Evolutionary conservation across 192 early-diverging fungal genomes (phyloP), one percentile per base, ranked within the genome.

Genomic region (Geosiphon pyriformis): DNA sequence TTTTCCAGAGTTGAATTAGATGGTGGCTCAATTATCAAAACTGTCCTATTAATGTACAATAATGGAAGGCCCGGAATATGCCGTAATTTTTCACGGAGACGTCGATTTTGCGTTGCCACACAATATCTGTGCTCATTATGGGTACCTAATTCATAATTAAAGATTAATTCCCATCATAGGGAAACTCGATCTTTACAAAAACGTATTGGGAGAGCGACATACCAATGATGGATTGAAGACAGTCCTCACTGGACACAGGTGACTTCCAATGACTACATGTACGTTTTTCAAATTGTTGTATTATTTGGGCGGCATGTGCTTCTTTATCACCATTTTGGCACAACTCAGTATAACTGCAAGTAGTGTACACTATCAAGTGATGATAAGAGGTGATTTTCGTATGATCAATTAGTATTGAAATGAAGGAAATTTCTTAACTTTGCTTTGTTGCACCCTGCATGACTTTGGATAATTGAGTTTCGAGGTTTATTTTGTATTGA

Each of bases 51-150:
- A 61, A 94, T 84, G 70, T 93, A 88, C 4, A 98, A 47, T n/a
- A 98, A 68, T 4, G 95, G 95, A 0, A 91, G 88, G 2, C 92
- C 95, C 3, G 92, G 83, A 3, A 98, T 76, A 3, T 67, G 51
- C 3, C 88, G 75, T 51, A 98, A 73, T 42, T 69, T 65, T 22
- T 74, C 67, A 17, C 93, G 80, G 35, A 96, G 78, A 0, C 72
- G 70, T 4, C 73, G 67, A 72, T 91, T 88, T 69, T 98, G 93
- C 2, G 86, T 87, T 0, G 92, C 95, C 0, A 96, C 83, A 33
- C 89, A 87, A 58, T 94, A 96, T 72, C 91, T 86, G 76, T 92
- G 83, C 60, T 83, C 77, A 76, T 98, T 96, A 32, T 78, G 70
- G 0, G 70, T 69, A 30, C n/a, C 65, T 67, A 10, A 15, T 10